Conservation (phyloP, 1,284 basidiomycete species). For the Stereum hirsutum region DNA sequence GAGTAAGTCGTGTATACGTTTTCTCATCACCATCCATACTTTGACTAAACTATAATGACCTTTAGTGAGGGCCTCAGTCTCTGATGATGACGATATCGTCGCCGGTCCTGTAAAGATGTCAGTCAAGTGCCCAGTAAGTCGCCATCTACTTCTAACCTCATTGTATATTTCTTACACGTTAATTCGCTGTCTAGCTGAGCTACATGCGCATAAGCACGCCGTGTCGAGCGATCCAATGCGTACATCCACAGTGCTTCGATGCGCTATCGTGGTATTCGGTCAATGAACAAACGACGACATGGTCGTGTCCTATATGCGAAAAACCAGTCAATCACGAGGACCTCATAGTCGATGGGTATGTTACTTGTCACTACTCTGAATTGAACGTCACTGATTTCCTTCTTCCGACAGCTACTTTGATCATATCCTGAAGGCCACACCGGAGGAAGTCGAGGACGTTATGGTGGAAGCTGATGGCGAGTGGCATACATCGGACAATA, state of each 20-base stretch:
- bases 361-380: slow-evolving; percentile 8
- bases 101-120: slow-evolving; percentile 84
- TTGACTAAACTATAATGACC: slow-evolving; percentile 7
- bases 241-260: slow-evolving; percentile 95
- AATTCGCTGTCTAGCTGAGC: slow-evolving; percentile 53
- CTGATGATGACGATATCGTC: slow-evolving; percentile 82
- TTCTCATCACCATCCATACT: neutral
- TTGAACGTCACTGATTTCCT: slow-evolving; percentile 2
- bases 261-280: slow-evolving; percentile 90
- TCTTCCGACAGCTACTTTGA: slow-evolving; percentile 60
- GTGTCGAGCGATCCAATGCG: slow-evolving; percentile 78
- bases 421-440: slow-evolving; percentile 68
- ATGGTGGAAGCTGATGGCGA: slow-evolving; percentile 90
- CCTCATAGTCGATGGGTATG: slow-evolving; percentile 87
- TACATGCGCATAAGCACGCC: slow-evolving; percentile 84
- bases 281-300: slow-evolving; percentile 96
- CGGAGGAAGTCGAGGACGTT: slow-evolving; percentile 83
- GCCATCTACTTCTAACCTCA: slow-evolving; percentile 3
- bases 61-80: slow-evolving; percentile 50
- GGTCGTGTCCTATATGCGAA: slow-evolving; percentile 94
- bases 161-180: slow-evolving; percentile 1
- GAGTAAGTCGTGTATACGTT: slow-evolving; percentile 35
- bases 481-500: slow-evolving; percentile 91
- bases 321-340: slow-evolving; percentile 72
- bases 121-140: slow-evolving; percentile 82